phyloP scores from a whole-genome alignment of 2,329 filamentous ascomycete genomes.

The Exophiala oligosperma region DNA sequence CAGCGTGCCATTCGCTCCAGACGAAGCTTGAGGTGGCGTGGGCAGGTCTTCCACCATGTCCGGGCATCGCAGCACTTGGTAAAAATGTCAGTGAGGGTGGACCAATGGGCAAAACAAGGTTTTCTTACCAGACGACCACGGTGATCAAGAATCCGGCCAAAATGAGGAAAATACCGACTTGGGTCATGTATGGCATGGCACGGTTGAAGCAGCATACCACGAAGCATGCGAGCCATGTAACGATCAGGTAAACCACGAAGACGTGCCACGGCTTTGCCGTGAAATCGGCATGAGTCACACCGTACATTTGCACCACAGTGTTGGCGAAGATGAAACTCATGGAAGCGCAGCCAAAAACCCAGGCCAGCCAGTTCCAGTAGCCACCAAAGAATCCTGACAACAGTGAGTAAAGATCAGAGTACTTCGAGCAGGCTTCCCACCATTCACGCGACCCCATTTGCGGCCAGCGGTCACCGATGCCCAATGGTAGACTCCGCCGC shows the following conservation, averaged over 20 bases:
- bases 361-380: conserved; percentile 49
- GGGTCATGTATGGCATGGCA: conserved; percentile 34
- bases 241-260: conserved; percentile 58
- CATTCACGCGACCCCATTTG: conserved; percentile 49
- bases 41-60: conserved; percentile 16
- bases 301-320: conserved; percentile 62
- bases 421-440: not conserved
- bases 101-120: too few species aligned
- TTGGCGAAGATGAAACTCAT: conserved; percentile 59
- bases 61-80: conserved; percentile 22
- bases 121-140: conserved; percentile 41
- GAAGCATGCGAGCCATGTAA: conserved; percentile 23
- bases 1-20: conserved; percentile 58
- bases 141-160: conserved; percentile 48
- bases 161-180: conserved; percentile 52
- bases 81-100: not conserved
- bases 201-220: conserved; percentile 47
- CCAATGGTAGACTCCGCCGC: conserved; percentile 63
- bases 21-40: conserved; percentile 54
- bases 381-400: conserved; percentile 48
- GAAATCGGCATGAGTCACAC: conserved; percentile 53
- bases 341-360: conserved; percentile 64
- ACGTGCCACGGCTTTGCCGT: conserved; percentile 57
- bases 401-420: not conserved
- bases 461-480: conserved; percentile 58